Evolutionary conservation across 2,329 filamentous ascomycete genomes (phyloP).

Genomic region (Claviceps sp.): DNA sequence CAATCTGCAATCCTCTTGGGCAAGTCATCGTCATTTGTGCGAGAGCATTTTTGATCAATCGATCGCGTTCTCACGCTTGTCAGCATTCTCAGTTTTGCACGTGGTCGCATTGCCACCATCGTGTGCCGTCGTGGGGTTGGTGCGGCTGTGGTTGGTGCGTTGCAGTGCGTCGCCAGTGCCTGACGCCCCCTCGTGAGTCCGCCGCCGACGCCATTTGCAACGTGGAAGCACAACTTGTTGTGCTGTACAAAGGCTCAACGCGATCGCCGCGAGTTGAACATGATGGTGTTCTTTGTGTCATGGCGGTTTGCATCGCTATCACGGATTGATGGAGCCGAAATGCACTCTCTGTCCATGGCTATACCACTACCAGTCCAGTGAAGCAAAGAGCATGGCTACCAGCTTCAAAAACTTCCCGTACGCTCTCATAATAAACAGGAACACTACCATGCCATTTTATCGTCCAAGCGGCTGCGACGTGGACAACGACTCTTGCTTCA

Average conservation of each 20-base stretch:
- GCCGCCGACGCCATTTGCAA: slow-evolving; percentile 8
- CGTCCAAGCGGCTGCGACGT: background rate
- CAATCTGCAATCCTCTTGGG: background rate
- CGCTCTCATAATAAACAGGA: background rate
- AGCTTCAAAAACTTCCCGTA: background rate
- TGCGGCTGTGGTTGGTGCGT: background rate
- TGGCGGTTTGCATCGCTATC: background rate
- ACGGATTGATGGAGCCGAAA: background rate
- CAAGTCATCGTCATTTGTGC: background rate
- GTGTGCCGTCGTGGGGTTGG: slow-evolving; percentile 2
- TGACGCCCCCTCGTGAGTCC: slow-evolving; percentile 9
- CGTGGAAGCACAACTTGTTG: background rate
- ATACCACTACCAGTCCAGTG: background rate
- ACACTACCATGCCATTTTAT: background rate
- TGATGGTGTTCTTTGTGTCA: background rate
- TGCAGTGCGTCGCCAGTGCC: slow-evolving; percentile 4
- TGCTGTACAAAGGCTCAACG: too few species aligned
- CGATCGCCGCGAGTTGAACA: background rate
- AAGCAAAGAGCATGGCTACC: background rate
- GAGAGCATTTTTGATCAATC: background rate
- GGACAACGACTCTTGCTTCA: background rate
- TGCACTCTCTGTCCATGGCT: background rate
- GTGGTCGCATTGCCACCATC: slow-evolving; percentile 2
- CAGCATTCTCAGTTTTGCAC: background rate
- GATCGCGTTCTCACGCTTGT: background rate